These are phyloP conservation scores for Entomortierella parvispora DNA, from an alignment of 192 early-diverging fungal genomes.

Conservation along the genomic window DNA sequence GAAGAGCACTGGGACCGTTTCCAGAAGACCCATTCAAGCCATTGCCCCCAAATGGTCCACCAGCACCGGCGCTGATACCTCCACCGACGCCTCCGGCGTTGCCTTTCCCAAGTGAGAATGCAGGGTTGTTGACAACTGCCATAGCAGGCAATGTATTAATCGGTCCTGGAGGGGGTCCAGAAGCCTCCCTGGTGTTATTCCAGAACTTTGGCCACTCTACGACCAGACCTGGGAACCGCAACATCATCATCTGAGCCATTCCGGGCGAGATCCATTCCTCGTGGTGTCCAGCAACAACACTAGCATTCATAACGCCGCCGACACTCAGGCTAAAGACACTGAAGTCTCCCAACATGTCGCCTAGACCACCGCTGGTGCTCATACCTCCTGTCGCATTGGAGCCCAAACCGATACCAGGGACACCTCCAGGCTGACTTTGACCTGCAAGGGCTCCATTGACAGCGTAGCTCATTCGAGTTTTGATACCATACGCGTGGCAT, in stretches of 20 bases:
- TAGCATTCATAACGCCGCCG: conserved; percentile 34
- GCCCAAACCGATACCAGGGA: conserved; percentile 33
- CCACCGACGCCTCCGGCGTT: conserved; percentile 27
- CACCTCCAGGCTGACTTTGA: conserved; percentile 28
- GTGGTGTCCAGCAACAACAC: conserved; percentile 19
- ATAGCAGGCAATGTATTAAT: conserved; percentile 35
- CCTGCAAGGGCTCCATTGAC: not conserved
- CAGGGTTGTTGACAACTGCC: conserved; percentile 44
- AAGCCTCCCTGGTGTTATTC: conserved; percentile 41
- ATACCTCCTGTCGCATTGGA: conserved; percentile 1
- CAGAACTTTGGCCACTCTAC: conserved; percentile 52
- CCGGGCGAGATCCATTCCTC: conserved; percentile 49
- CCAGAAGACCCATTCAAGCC: conserved; percentile 24
- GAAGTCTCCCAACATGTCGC: conserved; percentile 23
- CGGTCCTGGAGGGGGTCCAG: conserved; percentile 40
- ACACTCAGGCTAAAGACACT: conserved; percentile 42
- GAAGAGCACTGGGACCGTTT: conserved; percentile 43
- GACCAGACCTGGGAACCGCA: conserved; percentile 42
- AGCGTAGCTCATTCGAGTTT: conserved; percentile 6
- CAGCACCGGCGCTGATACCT: conserved; percentile 43
- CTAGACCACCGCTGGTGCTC: not conserved
- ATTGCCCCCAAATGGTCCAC: conserved; percentile 39
- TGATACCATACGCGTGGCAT: conserved; percentile 46
- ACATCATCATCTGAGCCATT: conserved; percentile 54
- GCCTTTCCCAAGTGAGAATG: conserved; percentile 30